Evolutionary conservation across 2,329 filamentous ascomycete species (phyloP).

Genomic region (Verticillium zaregamsianum): DNA sequence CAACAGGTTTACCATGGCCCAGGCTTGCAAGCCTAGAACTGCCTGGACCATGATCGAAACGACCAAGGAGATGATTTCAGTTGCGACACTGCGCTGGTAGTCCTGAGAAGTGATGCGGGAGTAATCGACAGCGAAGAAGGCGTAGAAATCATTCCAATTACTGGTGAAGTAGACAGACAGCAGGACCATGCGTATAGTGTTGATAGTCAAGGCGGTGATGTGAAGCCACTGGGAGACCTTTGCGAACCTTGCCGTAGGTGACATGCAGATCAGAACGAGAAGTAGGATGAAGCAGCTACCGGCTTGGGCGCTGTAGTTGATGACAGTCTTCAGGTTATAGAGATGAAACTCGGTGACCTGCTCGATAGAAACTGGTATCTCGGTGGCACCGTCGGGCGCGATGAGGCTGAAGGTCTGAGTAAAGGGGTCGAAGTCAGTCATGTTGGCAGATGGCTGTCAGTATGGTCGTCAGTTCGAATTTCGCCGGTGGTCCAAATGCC

Average conservation of each 20-base stretch:
- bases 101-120: constrained; percentile 36
- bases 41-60: constrained; percentile 40
- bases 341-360: constrained; percentile 26
- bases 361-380: constrained; percentile 25
- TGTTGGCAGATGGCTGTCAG: not conserved
- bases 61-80: constrained; percentile 37
- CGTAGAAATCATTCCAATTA: constrained; percentile 58
- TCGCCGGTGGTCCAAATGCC: not conserved
- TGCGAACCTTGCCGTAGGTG: constrained; percentile 58
- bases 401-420: constrained; percentile 31
- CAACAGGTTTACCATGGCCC: constrained; percentile 49
- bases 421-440: constrained; percentile 26
- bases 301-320: constrained; percentile 68
- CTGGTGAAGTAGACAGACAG: constrained; percentile 57
- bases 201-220: constrained; percentile 52
- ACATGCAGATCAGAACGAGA: constrained; percentile 62
- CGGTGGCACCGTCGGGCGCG: constrained; percentile 23
- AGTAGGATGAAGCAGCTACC: constrained; percentile 65
- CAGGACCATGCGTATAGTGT: constrained; percentile 55
- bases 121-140: constrained; percentile 51
- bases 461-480: not conserved
- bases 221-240: constrained; percentile 66
- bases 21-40: constrained; percentile 48
- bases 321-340: constrained; percentile 32
- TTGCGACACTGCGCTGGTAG: constrained; percentile 30